Evolutionary conservation across 1,284 basidiomycete genomes (phyloP).

Genomic region (Vanrija pseudolonga): DNA sequence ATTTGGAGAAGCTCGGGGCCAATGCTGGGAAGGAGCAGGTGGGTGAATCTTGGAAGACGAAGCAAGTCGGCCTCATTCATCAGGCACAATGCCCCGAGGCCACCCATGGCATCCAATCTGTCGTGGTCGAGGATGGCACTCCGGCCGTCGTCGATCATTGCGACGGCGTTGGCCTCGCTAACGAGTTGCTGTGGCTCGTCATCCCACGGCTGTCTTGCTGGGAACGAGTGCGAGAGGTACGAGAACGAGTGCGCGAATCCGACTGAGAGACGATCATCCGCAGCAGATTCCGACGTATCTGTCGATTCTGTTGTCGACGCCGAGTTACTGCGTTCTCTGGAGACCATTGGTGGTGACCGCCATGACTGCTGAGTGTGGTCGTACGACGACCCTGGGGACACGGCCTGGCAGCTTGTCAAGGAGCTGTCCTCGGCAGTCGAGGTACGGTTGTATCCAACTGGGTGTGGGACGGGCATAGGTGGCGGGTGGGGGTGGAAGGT

Average conservation of each 20-base stretch:
- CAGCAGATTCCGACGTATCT: constrained; percentile 6
- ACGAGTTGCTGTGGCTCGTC: neutral
- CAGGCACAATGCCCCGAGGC: constrained; percentile 23
- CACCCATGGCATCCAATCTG: constrained; percentile 41
- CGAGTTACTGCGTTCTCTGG: constrained; percentile 34
- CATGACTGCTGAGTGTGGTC: constrained; percentile 5
- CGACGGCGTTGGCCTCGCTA: constrained; percentile 34
- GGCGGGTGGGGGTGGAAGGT: constrained; percentile 31
- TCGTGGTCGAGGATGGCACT: constrained; percentile 38
- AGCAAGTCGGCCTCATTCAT: constrained; percentile 17
- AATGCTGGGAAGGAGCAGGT: constrained; percentile 75
- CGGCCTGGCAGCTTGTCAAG: constrained; percentile 1
- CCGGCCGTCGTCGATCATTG: constrained; percentile 43
- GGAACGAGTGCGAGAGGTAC: constrained; percentile 9
- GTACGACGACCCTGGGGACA: constrained; percentile 1
- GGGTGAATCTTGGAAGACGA: constrained; percentile 67
- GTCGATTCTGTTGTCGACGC: constrained; percentile 23
- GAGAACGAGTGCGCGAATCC: constrained; percentile 17
- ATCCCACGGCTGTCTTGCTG: constrained; percentile 23
- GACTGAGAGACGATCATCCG: constrained; percentile 8
- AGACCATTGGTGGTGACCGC: constrained; percentile 14
- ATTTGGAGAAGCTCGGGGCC: constrained; percentile 66
- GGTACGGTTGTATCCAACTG: constrained; percentile 5
- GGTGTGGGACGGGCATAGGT: constrained; percentile 30
- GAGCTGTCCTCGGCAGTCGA: neutral